Percentiles rank a stretch among this genome's conserved stretches.
These are phyloP conservation scores for Madurella fahalii DNA, from an alignment of 2,329 filamentous ascomycete species.

Conservation along the genomic window DNA sequence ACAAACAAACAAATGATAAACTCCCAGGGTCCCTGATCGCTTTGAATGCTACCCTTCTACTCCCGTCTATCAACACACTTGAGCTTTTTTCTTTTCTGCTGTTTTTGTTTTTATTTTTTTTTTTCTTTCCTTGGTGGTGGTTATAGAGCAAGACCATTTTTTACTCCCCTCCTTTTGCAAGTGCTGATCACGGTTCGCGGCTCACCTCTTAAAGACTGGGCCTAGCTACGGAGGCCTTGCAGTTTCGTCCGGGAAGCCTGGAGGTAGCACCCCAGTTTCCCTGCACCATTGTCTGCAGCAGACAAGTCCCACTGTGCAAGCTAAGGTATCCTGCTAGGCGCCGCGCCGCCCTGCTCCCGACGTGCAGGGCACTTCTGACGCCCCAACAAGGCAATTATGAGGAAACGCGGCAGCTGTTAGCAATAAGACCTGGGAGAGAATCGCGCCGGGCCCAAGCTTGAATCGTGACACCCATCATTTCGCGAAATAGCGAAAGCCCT, in stretches of 20 bases:
- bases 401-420: not conserved
- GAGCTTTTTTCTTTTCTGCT: not conserved
- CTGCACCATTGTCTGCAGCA: not conserved
- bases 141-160: too few species aligned
- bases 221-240: not conserved
- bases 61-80: not conserved
- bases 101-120: not conserved
- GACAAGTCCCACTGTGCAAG: not conserved
- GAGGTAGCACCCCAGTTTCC: not conserved
- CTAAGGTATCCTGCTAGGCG: not conserved
- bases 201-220: too few species aligned
- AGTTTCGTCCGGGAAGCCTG: not conserved
- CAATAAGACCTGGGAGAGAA: not conserved
- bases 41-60: not conserved
- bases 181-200: too few species aligned
- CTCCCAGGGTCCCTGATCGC: not conserved
- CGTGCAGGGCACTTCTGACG: conserved; percentile 3
- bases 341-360: not conserved
- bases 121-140: not conserved
- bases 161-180: too few species aligned
- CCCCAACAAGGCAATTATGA: conserved; percentile 16
- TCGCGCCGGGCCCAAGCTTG: conserved; percentile 2
- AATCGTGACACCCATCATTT: conserved; percentile 4
- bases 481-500: conserved; percentile 11
- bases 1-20: conserved; percentile 15